Evolutionary conservation across 1,284 basidiomycete species (phyloP).

Genomic region (Apiotrichum sp.): DNA sequence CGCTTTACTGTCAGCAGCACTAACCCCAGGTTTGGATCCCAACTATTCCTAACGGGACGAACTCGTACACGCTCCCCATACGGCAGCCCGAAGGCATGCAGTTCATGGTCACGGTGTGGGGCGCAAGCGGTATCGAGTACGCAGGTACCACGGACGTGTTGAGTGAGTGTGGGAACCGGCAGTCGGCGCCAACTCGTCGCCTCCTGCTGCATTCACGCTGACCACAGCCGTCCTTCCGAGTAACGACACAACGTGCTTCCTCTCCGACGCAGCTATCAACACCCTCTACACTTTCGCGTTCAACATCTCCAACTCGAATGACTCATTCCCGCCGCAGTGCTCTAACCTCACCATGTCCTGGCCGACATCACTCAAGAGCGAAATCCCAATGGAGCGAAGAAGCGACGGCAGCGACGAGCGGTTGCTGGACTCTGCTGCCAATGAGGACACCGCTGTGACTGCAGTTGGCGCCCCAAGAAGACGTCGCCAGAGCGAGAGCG

Average conservation of each 20-base stretch:
- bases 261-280: slow-evolving; percentile 30
- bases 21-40: slow-evolving; percentile 36
- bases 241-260: slow-evolving; percentile 30
- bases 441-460: neutral
- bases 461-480: too few species aligned
- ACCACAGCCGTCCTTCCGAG: slow-evolving; percentile 25
- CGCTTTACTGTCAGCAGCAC: neutral
- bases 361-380: slow-evolving; percentile 37
- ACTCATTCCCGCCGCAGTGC: slow-evolving; percentile 37
- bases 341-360: slow-evolving; percentile 40
- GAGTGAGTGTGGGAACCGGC: slow-evolving; percentile 25
- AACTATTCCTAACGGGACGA: slow-evolving; percentile 29
- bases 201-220: too few species aligned
- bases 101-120: slow-evolving; percentile 43
- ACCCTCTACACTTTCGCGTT: slow-evolving; percentile 42
- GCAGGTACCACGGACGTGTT: slow-evolving; percentile 41
- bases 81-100: slow-evolving; percentile 32
- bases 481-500: too few species aligned
- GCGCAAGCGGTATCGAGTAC: slow-evolving; percentile 35
- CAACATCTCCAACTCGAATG: slow-evolving; percentile 31
- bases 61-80: slow-evolving; percentile 31
- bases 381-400: neutral
- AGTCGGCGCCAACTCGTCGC: slow-evolving; percentile 1
- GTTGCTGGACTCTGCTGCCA: too few species aligned
- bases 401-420: neutral